Base-by-base conservation (phyloP, 202 grass and related monocot species). In the Brachypodium distachyon region DNA sequence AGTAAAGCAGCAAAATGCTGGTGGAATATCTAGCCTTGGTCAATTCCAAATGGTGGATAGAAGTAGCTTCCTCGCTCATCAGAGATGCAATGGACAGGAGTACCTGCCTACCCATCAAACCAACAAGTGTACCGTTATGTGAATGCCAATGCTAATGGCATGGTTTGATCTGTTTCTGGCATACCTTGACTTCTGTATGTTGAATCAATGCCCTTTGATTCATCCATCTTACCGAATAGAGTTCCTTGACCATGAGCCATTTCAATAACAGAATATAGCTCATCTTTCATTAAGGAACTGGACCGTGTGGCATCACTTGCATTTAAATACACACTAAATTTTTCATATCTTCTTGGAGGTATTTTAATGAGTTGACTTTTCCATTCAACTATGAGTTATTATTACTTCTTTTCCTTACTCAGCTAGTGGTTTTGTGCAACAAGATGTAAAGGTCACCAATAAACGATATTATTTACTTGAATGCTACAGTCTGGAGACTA, bases 21-120 rank as follows among this genome's bases (percentile, higher is more conserved):
- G 59, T n/a, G 65, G 52, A 54, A 80, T 36, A 54, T 80, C n/a
- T 77, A 72, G 8, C 18, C n/a, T 55, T 72, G 7, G 34, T 17
- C 27, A 37, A 73, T 23, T 60, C 60, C 21, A 22, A 74, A 63
- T 38, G 50, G 42, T 41, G 3, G 9, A 55, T 9, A 59, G 4
- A 76, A 37, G 50, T 50, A 69, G 27, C 52, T 37, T 67, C 73
- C 62, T 61, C 22, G 12, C 26, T 18, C 53, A 28, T 59, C 44
- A 11, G 34, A 39, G 21, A 51, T 52, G 48, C 55, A 18, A 70
- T 82, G 48, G 17, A 17, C 7, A 55, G 21, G 61, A 54, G 9
- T 19, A 46, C 36, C 26, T 62, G 33, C 33, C 7, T 54, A 73
- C 19, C 3, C 21, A 58, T 28, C 42, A 77, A 47, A 60, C 52